Percentiles rank a stretch among this genome's conserved stretches.
Evolutionary conservation across 768 basidiomycete genomes (phyloP).

Genomic region (Filobasidium wieringae): DNA sequence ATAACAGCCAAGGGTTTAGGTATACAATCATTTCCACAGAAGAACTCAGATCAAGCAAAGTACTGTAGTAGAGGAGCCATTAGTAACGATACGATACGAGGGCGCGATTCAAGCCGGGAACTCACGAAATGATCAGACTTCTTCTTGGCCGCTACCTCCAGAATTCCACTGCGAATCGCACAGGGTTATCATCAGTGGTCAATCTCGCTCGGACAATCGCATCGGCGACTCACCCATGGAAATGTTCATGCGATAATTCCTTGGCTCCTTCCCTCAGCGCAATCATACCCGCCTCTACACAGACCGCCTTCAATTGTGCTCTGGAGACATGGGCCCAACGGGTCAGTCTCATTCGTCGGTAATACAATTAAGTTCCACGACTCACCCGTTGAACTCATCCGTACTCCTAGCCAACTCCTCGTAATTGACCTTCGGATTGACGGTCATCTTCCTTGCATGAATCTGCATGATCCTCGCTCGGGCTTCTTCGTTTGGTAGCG

Average conservation of each 20-base stretch:
- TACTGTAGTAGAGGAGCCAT: constrained; percentile 18
- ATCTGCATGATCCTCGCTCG: constrained; percentile 92
- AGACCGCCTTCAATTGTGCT: constrained; percentile 71
- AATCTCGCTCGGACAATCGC: background rate
- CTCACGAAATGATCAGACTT: constrained; percentile 70
- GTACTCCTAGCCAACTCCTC: constrained; percentile 93
- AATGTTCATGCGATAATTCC: constrained; percentile 84
- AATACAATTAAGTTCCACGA: constrained; percentile 21
- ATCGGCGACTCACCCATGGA: constrained; percentile 49
- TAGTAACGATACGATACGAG: background rate
- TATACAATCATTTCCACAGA: no score
- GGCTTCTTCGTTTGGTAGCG: constrained; percentile 89
- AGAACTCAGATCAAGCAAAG: constrained; percentile 28
- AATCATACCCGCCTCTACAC: constrained; percentile 99
- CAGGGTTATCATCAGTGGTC: background rate
- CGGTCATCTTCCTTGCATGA: constrained; percentile 91
- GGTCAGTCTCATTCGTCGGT: background rate
- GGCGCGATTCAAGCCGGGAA: background rate
- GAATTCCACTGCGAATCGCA: constrained; percentile 19
- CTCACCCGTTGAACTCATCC: constrained; percentile 78
- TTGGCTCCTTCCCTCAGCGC: constrained; percentile 84
- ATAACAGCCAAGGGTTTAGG: no score
- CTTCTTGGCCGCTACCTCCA: constrained; percentile 94
- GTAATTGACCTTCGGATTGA: constrained; percentile 78
- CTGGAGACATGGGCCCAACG: constrained; percentile 5